Conservation (phyloP, 495 filamentous ascomycete species). For the Articulospora tetracladia region DNA sequence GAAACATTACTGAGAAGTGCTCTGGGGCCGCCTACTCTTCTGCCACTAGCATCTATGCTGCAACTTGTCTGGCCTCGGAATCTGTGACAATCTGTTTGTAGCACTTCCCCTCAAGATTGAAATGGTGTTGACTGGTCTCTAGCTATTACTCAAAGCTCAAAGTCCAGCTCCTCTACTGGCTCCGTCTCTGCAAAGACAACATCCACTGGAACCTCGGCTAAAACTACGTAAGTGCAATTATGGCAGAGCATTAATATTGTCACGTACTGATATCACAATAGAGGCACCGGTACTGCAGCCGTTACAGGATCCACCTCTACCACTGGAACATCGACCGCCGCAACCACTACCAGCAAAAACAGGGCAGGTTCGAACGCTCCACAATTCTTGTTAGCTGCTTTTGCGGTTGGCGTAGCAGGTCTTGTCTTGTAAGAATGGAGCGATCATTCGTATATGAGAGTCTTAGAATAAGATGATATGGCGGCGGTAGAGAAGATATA, state of each 20-base stretch:
- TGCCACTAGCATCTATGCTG: constrained; percentile 28
- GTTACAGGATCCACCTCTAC: constrained; percentile 3
- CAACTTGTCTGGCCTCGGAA: constrained; percentile 28
- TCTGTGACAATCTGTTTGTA: constrained; percentile 27
- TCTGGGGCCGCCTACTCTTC: constrained; percentile 21
- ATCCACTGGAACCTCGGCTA: constrained; percentile 1
- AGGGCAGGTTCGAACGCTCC: constrained; percentile 13
- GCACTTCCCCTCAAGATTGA: neutral
- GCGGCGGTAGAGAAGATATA: neutral
- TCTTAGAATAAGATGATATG: neutral
- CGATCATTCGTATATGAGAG: neutral
- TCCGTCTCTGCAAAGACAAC: constrained; percentile 12
- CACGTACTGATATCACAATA: neutral
- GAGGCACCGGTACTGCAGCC: constrained; percentile 7
- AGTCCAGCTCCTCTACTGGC: constrained; percentile 2
- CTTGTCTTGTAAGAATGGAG: constrained; percentile 1
- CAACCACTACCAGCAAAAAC: constrained; percentile 4
- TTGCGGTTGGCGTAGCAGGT: constrained; percentile 14
- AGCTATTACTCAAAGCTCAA: constrained; percentile 8
- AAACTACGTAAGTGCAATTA: constrained; percentile 4
- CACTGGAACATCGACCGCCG: constrained; percentile 2
- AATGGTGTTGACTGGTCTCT: neutral
- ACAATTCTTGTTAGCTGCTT: constrained; percentile 3
- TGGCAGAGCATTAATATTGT: neutral
- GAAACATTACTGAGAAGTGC: constrained; percentile 32